Conservation (phyloP, 352 stramenopile genomes). For the Phytopythium litorale region DNA sequence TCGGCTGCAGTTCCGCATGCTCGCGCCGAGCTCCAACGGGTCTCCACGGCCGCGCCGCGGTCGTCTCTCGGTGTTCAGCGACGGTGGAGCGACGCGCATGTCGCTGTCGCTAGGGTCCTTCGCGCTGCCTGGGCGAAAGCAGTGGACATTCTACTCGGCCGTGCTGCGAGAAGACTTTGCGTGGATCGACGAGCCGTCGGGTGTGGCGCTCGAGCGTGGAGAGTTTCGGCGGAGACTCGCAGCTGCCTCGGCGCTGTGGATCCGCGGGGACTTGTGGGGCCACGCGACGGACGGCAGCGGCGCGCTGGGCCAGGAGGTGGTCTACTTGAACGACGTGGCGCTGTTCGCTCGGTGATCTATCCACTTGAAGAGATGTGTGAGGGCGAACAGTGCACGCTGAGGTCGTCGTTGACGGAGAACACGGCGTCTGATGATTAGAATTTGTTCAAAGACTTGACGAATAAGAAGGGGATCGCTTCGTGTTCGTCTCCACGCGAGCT, state of each 20-base stretch:
- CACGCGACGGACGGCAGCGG: conserved; percentile 22
- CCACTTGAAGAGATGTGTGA: background rate
- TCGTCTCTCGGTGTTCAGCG: conserved; percentile 46
- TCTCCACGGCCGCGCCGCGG: conserved; percentile 40
- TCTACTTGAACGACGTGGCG: conserved; percentile 68
- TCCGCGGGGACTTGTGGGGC: conserved; percentile 68
- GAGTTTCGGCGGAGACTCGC: conserved; percentile 34
- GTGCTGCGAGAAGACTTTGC: conserved; percentile 74
- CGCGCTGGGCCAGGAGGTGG: conserved; percentile 51
- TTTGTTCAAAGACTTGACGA: background rate
- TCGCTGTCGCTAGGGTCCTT: conserved; percentile 54
- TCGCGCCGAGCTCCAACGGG: conserved; percentile 70
- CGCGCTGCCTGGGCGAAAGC: conserved; percentile 26
- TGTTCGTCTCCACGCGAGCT: background rate
- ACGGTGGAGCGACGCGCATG: conserved; percentile 20
- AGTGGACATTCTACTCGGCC: conserved; percentile 61
- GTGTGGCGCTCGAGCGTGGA: conserved; percentile 15
- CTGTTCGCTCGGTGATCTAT: conserved; percentile 31
- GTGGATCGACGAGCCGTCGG: conserved; percentile 58
- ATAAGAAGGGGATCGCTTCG: background rate
- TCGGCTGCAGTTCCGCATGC: conserved; percentile 63
- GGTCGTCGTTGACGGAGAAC: background rate
- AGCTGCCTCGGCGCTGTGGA: conserved; percentile 37
- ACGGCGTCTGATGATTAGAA: background rate
- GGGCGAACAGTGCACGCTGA: background rate